Percentiles rank a stretch among this genome's conserved stretches.
phyloP scores from a whole-genome alignment of 148 eudicot species.

The Silene conica region DNA sequence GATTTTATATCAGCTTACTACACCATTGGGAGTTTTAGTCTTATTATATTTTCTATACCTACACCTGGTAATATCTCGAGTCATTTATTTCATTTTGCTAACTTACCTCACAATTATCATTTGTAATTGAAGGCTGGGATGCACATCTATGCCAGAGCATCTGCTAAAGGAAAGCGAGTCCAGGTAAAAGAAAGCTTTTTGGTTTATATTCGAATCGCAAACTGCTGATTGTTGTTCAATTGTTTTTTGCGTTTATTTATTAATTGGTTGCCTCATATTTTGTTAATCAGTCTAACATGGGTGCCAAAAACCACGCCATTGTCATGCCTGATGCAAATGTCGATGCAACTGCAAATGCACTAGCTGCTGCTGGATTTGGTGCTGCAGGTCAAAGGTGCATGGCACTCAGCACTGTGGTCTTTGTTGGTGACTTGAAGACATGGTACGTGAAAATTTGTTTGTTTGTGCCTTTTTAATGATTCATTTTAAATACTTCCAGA shows the following conservation, averaged over 20 bases:
- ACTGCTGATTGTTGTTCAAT: neutral
- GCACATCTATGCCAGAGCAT: conserved; percentile 88
- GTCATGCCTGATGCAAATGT: conserved; percentile 84
- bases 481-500: neutral
- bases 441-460: conserved; percentile 42
- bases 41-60: neutral
- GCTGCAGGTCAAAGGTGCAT: conserved; percentile 92
- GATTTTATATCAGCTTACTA: neutral
- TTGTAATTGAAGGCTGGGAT: conserved; percentile 69
- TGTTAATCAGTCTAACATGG: conserved; percentile 66
- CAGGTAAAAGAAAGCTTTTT: conserved; percentile 48
- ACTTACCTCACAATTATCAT: conserved; percentile 3
- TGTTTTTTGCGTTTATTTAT: neutral
- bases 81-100: conserved; percentile 8
- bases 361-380: conserved; percentile 89
- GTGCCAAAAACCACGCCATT: conserved; percentile 87
- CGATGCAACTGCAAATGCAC: conserved; percentile 68
- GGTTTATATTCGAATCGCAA: neutral
- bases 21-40: neutral
- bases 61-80: neutral
- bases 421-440: conserved; percentile 67
- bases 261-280: conserved; percentile 9
- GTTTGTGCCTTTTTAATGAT: neutral
- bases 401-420: conserved; percentile 80
- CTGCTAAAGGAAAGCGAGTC: conserved; percentile 96